A percentile compares a stretch with the other conserved stretches of the same genome.
Conservation (phyloP, 305 asterid species). For the Rubia tinctorum region DNA sequence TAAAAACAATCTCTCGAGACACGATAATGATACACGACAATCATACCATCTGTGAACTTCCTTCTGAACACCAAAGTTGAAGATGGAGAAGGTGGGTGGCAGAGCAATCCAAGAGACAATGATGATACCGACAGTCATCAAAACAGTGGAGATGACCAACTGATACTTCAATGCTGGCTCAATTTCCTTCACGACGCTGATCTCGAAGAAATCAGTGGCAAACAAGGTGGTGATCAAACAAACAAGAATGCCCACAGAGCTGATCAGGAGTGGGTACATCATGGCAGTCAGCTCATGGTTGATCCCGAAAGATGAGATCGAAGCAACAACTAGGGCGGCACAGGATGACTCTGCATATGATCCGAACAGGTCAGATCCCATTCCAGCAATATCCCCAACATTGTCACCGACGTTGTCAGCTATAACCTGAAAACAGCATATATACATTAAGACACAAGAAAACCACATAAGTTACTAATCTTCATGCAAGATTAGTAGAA, state of each 20-base stretch:
- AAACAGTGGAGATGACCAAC: constrained; percentile 66
- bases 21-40: not conserved
- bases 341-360: constrained; percentile 93
- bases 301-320: constrained; percentile 79
- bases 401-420: constrained; percentile 95
- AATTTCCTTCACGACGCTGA: constrained; percentile 64
- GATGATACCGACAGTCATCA: constrained; percentile 68
- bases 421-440: constrained; percentile 60
- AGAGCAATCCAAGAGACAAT: constrained; percentile 60
- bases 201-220: constrained; percentile 72
- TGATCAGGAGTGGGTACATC: constrained; percentile 76
- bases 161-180: constrained; percentile 72
- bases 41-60: constrained; percentile 44
- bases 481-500: not conserved
- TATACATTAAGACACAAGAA: constrained; percentile 3
- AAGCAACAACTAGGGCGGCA: constrained; percentile 88
- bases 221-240: constrained; percentile 81
- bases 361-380: constrained; percentile 97
- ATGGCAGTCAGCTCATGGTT: constrained; percentile 76
- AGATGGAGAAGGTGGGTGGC: constrained; percentile 71
- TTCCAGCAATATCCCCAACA: constrained; percentile 98
- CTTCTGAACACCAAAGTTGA: constrained; percentile 66
- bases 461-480: not conserved
- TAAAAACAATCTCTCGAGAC: not conserved
- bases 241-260: constrained; percentile 86